Evolutionary conservation across 2,329 filamentous ascomycete genomes (phyloP), one percentile per base, ranked within the genome.

Genomic region (Endothia cerciana): DNA sequence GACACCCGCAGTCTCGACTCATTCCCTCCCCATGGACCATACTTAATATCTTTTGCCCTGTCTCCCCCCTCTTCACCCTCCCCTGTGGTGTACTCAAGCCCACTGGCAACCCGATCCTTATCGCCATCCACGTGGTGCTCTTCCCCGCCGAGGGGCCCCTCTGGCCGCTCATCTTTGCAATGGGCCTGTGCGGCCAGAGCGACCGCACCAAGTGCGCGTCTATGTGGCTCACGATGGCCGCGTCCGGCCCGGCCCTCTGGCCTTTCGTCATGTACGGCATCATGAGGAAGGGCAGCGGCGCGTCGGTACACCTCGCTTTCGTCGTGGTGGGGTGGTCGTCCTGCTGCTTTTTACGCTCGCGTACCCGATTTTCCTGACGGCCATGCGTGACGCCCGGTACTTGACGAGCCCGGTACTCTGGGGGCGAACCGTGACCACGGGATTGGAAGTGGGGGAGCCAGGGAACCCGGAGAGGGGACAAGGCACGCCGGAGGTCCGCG

Each of bases 121-220:
- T 88, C 30, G 78, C 81, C 30, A 81, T 87, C n/a, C 89, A 91
- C 69, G 79, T 91, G 2, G 81, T 89, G 45, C 72, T 94, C 36
- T 90, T 91, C 70, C 92, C 96, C 76, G 92, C 91, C 73, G 92
- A 94, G 75, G 91, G 89, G 0, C 92, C 93, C 61, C 87, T 92
- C 71, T 97, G 92, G 82, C 93, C 93, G 0, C 88, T 94, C 1
- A 89, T 95, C 67, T 93, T 93, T 70, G 88, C 91, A 3, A 84
- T 95, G 15, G 91, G 90, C 3, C 88, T 97, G 66, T 87, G 92
- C 2, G 92, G 93, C 0, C 86, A 96, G 60, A 93, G 93, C 0
- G 84, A 86, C n/a, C 85, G 92, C 70, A 93, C 91, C 4, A 96
- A 96, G 78, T 85, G 89, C 58, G 92, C 90, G 0, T 89, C 90